A percentile compares a stretch with the other conserved stretches of the same genome.
Conservation (phyloP, 2,329 filamentous ascomycete species). For the Tolypocladium ovalisporum region DNA sequence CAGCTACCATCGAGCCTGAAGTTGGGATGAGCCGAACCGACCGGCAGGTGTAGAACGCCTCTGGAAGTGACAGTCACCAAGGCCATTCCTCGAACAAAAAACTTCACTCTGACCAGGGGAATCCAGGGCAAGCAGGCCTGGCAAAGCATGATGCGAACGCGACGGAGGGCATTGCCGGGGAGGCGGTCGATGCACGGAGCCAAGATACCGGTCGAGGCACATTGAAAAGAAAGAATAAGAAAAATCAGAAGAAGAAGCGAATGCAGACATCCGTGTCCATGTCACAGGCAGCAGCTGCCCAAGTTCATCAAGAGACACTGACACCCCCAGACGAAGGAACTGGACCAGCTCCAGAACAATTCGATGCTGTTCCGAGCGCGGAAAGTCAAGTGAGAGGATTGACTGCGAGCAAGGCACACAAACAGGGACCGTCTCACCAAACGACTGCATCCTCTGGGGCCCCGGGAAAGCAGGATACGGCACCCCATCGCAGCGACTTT, state of each 20-base stretch:
- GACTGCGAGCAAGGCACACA: too few species aligned
- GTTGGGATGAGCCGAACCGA: neutral
- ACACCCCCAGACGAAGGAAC: neutral
- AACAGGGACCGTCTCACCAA: too few species aligned
- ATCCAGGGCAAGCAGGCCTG: neutral
- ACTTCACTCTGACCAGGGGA: neutral
- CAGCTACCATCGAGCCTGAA: neutral
- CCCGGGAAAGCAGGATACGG: neutral
- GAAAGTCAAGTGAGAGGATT: neutral
- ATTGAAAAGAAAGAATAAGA: constrained; percentile 9
- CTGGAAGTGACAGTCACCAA: neutral
- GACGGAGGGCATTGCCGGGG: neutral
- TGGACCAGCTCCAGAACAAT: neutral
- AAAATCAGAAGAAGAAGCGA: constrained; percentile 14
- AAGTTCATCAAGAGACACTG: neutral
- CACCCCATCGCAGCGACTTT: neutral
- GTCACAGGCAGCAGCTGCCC: neutral
- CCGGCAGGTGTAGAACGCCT: neutral
- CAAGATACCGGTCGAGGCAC: constrained; percentile 1
- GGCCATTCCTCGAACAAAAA: neutral
- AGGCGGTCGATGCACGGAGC: neutral
- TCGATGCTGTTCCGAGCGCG: neutral
- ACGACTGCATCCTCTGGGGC: neutral
- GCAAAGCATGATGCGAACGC: neutral
- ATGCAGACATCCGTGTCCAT: constrained; percentile 1